A percentile compares a stretch with the other conserved stretches of the same genome.
Conservation (phyloP, 2,329 filamentous ascomycete genomes). For the Fusarium sp. region DNA sequence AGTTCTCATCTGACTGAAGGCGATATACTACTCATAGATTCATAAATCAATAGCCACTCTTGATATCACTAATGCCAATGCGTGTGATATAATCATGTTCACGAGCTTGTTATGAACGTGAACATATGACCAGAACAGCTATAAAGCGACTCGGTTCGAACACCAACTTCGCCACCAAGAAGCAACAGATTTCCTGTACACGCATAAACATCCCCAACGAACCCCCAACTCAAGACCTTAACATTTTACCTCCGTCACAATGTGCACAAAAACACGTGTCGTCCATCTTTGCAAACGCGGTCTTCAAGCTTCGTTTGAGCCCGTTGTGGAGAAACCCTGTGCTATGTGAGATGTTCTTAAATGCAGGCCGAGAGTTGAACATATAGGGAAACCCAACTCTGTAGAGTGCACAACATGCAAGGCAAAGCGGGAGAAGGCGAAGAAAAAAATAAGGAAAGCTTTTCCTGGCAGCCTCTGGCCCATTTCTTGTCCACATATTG, state of each 20-base stretch:
- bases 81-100: background rate
- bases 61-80: background rate
- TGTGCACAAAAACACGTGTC: background rate
- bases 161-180: background rate
- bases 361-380: background rate
- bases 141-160: background rate
- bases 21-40: fast-evolving
- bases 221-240: fast-evolving
- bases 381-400: background rate
- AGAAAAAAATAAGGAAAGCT: background rate
- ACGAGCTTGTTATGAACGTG: background rate
- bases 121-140: background rate
- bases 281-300: background rate
- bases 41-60: fast-evolving
- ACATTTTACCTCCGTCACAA: fast-evolving
- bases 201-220: fast-evolving
- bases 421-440: background rate
- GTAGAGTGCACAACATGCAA: background rate
- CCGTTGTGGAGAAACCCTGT: fast-evolving
- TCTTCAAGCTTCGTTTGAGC: background rate
- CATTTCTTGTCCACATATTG: fast-evolving
- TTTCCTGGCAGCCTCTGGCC: fast-evolving
- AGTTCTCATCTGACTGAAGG: background rate
- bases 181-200: background rate
- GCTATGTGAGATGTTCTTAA: background rate